These are phyloP conservation scores for Adansonia digitata DNA, from an alignment of 345 rosid species.

Conservation along the genomic window DNA sequence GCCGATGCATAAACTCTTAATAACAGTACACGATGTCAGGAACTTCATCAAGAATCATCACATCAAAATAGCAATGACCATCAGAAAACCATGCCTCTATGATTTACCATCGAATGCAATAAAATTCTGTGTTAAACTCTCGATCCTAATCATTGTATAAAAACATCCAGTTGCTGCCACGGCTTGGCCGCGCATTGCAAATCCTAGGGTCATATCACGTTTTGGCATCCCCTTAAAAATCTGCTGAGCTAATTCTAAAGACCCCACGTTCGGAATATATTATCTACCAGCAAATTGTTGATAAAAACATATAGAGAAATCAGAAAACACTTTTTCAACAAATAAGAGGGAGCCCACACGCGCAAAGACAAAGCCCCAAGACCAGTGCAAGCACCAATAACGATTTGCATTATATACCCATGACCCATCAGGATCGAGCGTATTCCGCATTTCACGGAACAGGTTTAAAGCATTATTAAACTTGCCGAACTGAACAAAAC, in stretches of 20 bases:
- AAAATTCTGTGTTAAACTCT: conserved; percentile 43
- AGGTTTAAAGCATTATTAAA: conserved; percentile 42
- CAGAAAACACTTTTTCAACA: conserved; percentile 33
- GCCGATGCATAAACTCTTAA: no score
- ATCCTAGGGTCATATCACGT: conserved; percentile 63
- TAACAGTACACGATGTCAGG: no score
- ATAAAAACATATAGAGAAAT: conserved; percentile 42
- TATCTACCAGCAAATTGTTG: conserved; percentile 59
- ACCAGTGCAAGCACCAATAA: conserved; percentile 62
- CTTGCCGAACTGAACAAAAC: conserved; percentile 56
- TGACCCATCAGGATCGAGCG: conserved; percentile 61
- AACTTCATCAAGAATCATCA: no score
- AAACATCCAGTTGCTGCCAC: conserved; percentile 47
- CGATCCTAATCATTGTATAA: conserved; percentile 30
- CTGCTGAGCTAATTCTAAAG: conserved; percentile 49
- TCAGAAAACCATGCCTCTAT: conserved; percentile 59
- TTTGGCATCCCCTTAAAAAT: conserved; percentile 57
- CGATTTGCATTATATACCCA: conserved; percentile 66
- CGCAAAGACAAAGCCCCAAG: conserved; percentile 63
- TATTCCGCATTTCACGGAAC: conserved; percentile 46
- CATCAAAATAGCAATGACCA: no score
- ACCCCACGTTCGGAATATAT: conserved; percentile 84
- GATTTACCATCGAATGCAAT: conserved; percentile 63
- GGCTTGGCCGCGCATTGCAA: conserved; percentile 67
- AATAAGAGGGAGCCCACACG: conserved; percentile 63